These are phyloP conservation scores for Helianthus tuberosus DNA, from an alignment of 129 eudicot genomes.

Conservation along the genomic window DNA sequence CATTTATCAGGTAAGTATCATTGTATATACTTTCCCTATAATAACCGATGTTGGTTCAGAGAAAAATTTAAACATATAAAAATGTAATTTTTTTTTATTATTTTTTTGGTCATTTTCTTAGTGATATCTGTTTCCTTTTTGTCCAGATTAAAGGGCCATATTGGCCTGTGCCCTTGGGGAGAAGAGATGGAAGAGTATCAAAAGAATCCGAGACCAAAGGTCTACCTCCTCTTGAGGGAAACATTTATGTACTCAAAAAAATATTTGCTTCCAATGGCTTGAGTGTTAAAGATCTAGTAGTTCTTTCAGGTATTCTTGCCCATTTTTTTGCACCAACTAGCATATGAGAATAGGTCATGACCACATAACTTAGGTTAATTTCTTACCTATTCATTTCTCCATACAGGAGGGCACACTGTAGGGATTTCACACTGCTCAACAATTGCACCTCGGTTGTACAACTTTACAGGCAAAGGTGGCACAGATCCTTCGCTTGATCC, in stretches of 20 bases:
- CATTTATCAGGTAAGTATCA: slow-evolving; percentile 37
- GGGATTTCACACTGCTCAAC: too few species aligned
- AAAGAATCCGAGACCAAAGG: slow-evolving; percentile 24
- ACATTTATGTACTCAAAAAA: slow-evolving; percentile 42
- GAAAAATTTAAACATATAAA: too few species aligned
- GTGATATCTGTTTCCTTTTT: not conserved
- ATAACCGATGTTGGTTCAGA: too few species aligned
- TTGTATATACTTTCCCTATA: too few species aligned
- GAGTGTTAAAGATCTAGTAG: slow-evolving; percentile 56
- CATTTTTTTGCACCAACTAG: not conserved
- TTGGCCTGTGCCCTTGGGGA: slow-evolving; percentile 60
- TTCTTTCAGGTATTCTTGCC: slow-evolving; percentile 49
- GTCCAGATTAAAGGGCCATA: slow-evolving; percentile 52
- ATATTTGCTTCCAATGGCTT: slow-evolving; percentile 49
- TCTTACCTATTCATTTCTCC: too few species aligned
- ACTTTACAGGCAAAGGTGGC: not conserved
- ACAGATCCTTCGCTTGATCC: slow-evolving; percentile 55
- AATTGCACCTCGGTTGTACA: too few species aligned
- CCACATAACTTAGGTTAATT: too few species aligned
- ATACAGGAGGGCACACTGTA: too few species aligned
- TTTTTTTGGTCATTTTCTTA: too few species aligned
- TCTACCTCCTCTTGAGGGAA: slow-evolving; percentile 41
- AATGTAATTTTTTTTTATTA: too few species aligned
- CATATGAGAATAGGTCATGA: too few species aligned
- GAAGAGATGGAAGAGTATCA: slow-evolving; percentile 73